Conservation (phyloP, 306 rosid genomes). For the Corylus americana region DNA sequence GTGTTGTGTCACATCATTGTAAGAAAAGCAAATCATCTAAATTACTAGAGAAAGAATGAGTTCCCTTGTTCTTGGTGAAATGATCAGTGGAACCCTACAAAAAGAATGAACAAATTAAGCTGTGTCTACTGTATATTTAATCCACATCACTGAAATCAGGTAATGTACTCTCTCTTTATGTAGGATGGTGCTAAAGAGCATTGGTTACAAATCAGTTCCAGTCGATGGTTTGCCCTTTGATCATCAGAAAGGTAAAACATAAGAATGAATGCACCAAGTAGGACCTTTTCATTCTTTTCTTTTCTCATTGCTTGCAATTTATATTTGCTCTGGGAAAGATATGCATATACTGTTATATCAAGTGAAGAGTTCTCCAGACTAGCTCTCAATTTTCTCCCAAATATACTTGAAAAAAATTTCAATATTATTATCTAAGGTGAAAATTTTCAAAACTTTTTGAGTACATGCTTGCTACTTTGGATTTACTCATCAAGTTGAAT, state of each 20-base stretch:
- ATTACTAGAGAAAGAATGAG: not conserved
- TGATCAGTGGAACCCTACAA: not conserved
- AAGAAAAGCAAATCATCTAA: not conserved
- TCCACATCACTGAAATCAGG: not conserved
- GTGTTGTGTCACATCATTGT: not conserved
- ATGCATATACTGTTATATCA: not conserved
- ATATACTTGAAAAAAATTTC: not conserved
- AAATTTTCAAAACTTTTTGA: not conserved
- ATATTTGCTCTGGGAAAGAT: constrained; percentile 14
- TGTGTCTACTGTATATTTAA: not conserved
- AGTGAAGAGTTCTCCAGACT: not conserved
- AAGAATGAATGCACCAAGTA: constrained; percentile 5
- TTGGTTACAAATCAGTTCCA: constrained; percentile 88
- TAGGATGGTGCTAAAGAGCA: constrained; percentile 90
- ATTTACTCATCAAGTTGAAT: not conserved
- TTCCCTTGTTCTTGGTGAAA: not conserved
- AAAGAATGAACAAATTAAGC: not conserved
- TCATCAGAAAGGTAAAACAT: constrained; percentile 64
- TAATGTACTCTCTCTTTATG: constrained; percentile 30
- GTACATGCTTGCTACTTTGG: not conserved
- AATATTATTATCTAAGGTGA: not conserved
- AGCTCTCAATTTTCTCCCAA: constrained; percentile 1
- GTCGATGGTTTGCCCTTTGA: constrained; percentile 85
- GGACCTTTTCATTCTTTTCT: constrained; percentile 7
- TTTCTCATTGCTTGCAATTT: not conserved